Conservation (phyloP, 208 protist species). For the Wallacemonas sp. region DNA sequence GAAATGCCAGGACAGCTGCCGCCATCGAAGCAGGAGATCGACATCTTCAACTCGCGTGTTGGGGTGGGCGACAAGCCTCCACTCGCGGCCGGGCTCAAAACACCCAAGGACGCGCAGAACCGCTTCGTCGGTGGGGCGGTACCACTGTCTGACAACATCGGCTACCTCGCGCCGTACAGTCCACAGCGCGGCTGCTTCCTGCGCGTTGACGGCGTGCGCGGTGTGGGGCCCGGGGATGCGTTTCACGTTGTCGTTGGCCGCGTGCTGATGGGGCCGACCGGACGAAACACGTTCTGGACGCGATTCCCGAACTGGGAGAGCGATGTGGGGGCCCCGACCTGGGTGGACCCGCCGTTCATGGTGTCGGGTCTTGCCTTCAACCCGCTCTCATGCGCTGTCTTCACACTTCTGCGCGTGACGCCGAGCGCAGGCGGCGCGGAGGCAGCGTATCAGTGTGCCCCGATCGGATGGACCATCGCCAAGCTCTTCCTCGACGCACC, state of each 20-base stretch:
- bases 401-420: slow-evolving; percentile 62
- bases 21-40: slow-evolving; percentile 50
- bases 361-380: slow-evolving; percentile 34
- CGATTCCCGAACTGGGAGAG: slow-evolving; percentile 56
- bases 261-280: slow-evolving; percentile 26
- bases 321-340: slow-evolving; percentile 56
- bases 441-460: slow-evolving; percentile 18
- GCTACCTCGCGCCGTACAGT: slow-evolving; percentile 47
- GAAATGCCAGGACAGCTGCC: slow-evolving; percentile 53
- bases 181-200: slow-evolving; percentile 60
- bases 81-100: slow-evolving; percentile 16
- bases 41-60: slow-evolving; percentile 24
- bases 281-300: slow-evolving; percentile 29
- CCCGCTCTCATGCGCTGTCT: slow-evolving; percentile 28
- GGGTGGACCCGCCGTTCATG: slow-evolving; percentile 55
- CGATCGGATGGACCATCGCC: slow-evolving; percentile 61
- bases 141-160: slow-evolving; percentile 36
- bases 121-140: slow-evolving; percentile 33
- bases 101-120: slow-evolving; percentile 22
- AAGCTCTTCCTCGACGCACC: slow-evolving; percentile 54
- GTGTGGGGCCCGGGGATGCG: slow-evolving; percentile 45
- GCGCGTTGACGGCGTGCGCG: slow-evolving; percentile 49
- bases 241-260: slow-evolving; percentile 44
- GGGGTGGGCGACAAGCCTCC: slow-evolving; percentile 13
- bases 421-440: background rate